These are phyloP conservation scores for Daldinia vernicosa DNA, from an alignment of 495 filamentous ascomycete genomes.

Conservation along the genomic window DNA sequence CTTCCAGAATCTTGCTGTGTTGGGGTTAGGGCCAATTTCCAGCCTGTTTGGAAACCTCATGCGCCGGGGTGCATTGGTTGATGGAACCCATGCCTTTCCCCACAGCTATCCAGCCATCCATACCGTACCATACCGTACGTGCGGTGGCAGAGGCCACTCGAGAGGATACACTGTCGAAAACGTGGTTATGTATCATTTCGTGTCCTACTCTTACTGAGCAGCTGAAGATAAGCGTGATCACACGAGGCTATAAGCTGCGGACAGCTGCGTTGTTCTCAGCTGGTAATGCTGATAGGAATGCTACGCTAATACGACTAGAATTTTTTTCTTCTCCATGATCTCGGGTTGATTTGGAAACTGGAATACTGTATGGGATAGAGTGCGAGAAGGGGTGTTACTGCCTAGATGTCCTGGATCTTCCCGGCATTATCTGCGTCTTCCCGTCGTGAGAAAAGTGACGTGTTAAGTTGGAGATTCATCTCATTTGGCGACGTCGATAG, in stretches of 20 bases:
- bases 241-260: constrained; percentile 18
- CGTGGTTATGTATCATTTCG: constrained; percentile 35
- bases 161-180: constrained; percentile 18
- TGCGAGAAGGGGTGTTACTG: neutral
- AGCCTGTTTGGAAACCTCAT: constrained; percentile 39
- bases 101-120: constrained; percentile 29
- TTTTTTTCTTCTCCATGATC: neutral
- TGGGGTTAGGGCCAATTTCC: constrained; percentile 36
- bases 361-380: constrained; percentile 12
- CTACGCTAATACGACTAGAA: neutral
- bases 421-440: neutral
- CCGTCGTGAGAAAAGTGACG: constrained; percentile 3
- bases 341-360: neutral
- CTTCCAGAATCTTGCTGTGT: constrained; percentile 39
- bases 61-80: constrained; percentile 40
- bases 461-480: constrained; percentile 16
- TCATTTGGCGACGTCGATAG: constrained; percentile 3
- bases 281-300: constrained; percentile 1
- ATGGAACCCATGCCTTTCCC: constrained; percentile 30
- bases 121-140: constrained; percentile 13
- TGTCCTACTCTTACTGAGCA: constrained; percentile 26
- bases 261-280: constrained; percentile 22
- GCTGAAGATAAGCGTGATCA: constrained; percentile 17
- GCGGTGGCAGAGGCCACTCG: constrained; percentile 27
- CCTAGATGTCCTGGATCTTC: constrained; percentile 8